Percentiles rank a stretch among this genome's conserved stretches.
phyloP scores from a whole-genome alignment of 2,329 filamentous ascomycete species.

The Hypoxylon rubiginosum region DNA sequence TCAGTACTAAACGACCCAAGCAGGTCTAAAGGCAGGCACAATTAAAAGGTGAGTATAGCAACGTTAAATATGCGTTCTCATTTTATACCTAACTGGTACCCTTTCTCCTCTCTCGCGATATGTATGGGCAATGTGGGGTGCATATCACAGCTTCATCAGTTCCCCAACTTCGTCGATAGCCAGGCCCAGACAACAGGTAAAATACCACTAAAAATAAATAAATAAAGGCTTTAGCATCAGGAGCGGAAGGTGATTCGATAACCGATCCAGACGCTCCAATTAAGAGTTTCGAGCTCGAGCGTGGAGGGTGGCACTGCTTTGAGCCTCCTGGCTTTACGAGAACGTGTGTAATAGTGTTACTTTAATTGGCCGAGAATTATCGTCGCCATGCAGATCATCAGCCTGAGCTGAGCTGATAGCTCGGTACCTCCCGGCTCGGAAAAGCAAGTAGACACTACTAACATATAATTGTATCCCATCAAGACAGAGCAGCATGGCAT shows the following conservation, averaged over 20 bases:
- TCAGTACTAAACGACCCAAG: neutral
- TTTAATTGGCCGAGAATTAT: constrained; percentile 30
- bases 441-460: constrained; percentile 4
- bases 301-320: constrained; percentile 23
- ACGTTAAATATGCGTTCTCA: constrained; percentile 13
- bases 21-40: neutral
- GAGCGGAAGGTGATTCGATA: constrained; percentile 32
- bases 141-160: constrained; percentile 2
- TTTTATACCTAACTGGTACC: constrained; percentile 15
- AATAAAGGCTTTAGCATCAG: neutral
- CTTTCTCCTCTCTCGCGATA: constrained; percentile 14
- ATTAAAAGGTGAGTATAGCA: neutral
- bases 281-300: neutral
- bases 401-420: constrained; percentile 6
- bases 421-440: constrained; percentile 10
- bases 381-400: constrained; percentile 24
- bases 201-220: neutral
- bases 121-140: constrained; percentile 29
- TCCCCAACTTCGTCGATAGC: constrained; percentile 12
- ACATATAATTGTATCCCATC: neutral
- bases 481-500: constrained; percentile 18
- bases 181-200: neutral
- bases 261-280: constrained; percentile 26
- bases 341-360: constrained; percentile 35
- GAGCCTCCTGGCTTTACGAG: constrained; percentile 24